Evolutionary conservation across 768 basidiomycete genomes (phyloP), one percentile per base, ranked within the genome.

Genomic region (Udeniomyces megalosporus): DNA sequence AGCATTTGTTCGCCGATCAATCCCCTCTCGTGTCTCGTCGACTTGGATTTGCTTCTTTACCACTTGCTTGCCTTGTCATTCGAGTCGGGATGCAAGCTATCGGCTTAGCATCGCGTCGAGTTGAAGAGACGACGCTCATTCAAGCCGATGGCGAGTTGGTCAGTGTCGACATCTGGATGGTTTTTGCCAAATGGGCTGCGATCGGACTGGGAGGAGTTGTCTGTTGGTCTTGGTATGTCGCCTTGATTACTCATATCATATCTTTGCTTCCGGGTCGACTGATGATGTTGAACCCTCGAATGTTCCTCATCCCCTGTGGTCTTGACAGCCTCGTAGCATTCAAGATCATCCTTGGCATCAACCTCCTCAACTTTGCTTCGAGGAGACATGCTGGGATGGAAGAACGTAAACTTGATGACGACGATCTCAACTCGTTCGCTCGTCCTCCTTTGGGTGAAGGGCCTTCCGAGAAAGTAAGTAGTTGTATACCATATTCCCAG

Each of bases 1-100:
- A 88, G 84, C 88, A 91, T 71, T 79, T 85, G 2, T 90, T 92
- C 64, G 88, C 95, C 22, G 95, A 99, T 70, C 92, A 95, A 70
- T 92, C 92, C 1, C 92, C 92, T 6, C 79, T 92, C 5, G 89
- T 97, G 34, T 88, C 92, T 1, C 84, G 93, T 2, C 82, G 95
- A 6, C 78, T 99, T 10, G 95, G 95, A 17, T 95, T 97, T 72
- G 86, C 95, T 2, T 82, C 91, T 0, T 77, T 97, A 24, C 95
- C 95, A 0, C 79, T 97, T 2, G 89, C 90, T 0, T 88, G 88
- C 26, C 78, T 97, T 20, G 74, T 76, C 31, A 70, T 78, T 15
- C 70, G 76, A 0, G 72, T 78, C 7, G 66, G 70, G 46, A 69
- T 70, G 26, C 77, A 78, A 62, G 75, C 74, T 3, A 60, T 76